Percentiles rank a stretch among this genome's conserved stretches.
Evolutionary conservation across 495 filamentous ascomycete genomes (phyloP).

Genomic region (Lophiotrema nucula): DNA sequence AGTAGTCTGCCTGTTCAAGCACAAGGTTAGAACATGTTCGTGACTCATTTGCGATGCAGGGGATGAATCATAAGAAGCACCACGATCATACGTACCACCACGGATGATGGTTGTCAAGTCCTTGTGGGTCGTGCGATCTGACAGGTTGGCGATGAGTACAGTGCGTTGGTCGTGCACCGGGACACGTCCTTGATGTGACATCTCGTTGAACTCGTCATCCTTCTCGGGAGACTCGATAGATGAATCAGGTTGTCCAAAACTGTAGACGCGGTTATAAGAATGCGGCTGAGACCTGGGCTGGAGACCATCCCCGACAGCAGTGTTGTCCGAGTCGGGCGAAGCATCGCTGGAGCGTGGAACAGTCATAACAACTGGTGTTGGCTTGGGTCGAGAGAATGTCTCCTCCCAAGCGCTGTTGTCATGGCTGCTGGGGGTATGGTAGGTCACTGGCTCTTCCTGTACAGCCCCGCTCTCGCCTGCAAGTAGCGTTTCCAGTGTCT

Average conservation of each 20-base stretch:
- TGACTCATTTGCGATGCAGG: no score
- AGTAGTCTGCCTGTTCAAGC: slow-evolving; percentile 66
- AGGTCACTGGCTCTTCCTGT: slow-evolving; percentile 1
- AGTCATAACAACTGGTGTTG: slow-evolving; percentile 15
- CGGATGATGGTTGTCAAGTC: slow-evolving; percentile 66
- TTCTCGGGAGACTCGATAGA: slow-evolving; percentile 50
- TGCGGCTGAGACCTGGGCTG: slow-evolving; percentile 5
- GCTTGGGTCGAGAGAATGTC: slow-evolving; percentile 5
- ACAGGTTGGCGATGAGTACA: slow-evolving; percentile 60
- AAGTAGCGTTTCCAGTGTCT: slow-evolving; percentile 53
- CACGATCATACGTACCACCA: no score
- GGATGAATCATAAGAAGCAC: no score
- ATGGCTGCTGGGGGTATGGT: no score
- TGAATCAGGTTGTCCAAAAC: slow-evolving; percentile 19
- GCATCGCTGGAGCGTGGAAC: slow-evolving; percentile 4
- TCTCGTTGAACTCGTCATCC: slow-evolving; percentile 41
- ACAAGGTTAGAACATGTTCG: no score
- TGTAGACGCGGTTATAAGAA: slow-evolving; percentile 9
- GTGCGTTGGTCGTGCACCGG: slow-evolving; percentile 57
- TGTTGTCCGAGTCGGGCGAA: slow-evolving; percentile 25
- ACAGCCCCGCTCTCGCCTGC: slow-evolving; percentile 24
- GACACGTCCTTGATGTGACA: slow-evolving; percentile 10
- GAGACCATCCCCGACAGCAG: slow-evolving; percentile 27
- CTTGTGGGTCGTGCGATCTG: slow-evolving; percentile 61
- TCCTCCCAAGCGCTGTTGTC: slow-evolving; percentile 5